Percentiles rank a stretch among this genome's conserved stretches.
phyloP scores from a whole-genome alignment of 1,139 yeast species.

The Spencermartinsiella ligniputridi region DNA sequence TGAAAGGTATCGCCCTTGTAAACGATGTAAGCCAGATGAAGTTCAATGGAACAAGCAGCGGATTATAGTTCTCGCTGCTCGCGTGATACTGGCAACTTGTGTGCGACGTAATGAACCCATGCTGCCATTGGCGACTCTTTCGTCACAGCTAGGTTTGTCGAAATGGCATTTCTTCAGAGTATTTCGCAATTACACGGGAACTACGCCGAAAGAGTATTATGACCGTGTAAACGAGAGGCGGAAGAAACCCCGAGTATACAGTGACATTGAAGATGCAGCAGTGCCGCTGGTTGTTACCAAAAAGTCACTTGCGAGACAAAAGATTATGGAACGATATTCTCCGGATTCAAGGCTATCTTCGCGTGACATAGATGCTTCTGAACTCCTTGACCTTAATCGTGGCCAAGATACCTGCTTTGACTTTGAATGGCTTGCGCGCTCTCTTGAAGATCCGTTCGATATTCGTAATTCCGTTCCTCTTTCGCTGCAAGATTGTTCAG shows the following conservation, averaged over 20 bases:
- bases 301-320: neutral
- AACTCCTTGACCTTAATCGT: too few species aligned
- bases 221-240: neutral
- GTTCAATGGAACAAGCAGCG: neutral
- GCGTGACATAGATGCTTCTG: too few species aligned
- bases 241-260: neutral
- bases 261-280: neutral
- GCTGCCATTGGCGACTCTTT: neutral
- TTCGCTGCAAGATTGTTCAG: too few species aligned
- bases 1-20: neutral
- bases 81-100: neutral
- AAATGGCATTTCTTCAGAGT: neutral
- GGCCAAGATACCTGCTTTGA: neutral
- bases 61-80: neutral
- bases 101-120: neutral
- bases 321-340: neutral
- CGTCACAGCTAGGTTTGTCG: neutral
- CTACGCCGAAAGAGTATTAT: neutral
- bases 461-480: too few species aligned
- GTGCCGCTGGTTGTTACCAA: neutral
- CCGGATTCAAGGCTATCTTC: too few species aligned
- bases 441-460: too few species aligned
- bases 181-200: neutral
- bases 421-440: neutral
- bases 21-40: neutral